Evolutionary conservation across 495 filamentous ascomycete species (phyloP), one percentile per base, ranked within the genome.

Genomic region (Neurospora sp.): DNA sequence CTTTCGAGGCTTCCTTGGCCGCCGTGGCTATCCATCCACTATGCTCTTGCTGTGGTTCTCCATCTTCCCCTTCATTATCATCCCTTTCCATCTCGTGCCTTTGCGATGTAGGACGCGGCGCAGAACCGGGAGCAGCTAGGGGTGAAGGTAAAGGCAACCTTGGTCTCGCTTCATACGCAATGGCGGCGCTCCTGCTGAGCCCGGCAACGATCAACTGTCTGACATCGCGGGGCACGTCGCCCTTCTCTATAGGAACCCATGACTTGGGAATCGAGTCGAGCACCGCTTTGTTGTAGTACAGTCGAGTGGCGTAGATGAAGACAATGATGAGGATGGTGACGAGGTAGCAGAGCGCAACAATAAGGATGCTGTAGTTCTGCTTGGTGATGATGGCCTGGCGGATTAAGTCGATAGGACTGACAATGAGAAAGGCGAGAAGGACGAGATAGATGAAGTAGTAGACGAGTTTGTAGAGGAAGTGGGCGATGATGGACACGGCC

Each of bases 331-430:
- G 59, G 44, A 91, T 87, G 59, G 94, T 94, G 35, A 94, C 82
- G 68, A 96, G 78, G 78, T 96, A 95, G 76, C 87, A 87, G 65
- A 93, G 90, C 20, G 88, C 90, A 79, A 97, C 88, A 79, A 96
- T 88, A 83, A 97, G 93, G 75, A 97, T 88, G 81, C 96, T 93
- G 82, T 90, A 91, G 74, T 92, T 82, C 71, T 92, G 89, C 48
- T 82, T 76, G 39, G 85, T 86, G 48, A 82, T 76, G 73, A 90
- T 87, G 75, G 91, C 91, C 82, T 97, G 93, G 77, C 90, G 90
- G 81, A 98, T 91, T 48, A 91, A 86, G 74, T 97, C 93, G 77
- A 85, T 91, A 10, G 96, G 96, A 1, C 92, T 94, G 76, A 97
- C 85, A 77, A 95, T 84, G 69, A 97, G 85, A 69, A 97, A 86